A percentile compares a stretch with the other conserved stretches of the same genome.
phyloP scores from a whole-genome alignment of 306 rosid genomes.

The Gillenia trifoliata region DNA sequence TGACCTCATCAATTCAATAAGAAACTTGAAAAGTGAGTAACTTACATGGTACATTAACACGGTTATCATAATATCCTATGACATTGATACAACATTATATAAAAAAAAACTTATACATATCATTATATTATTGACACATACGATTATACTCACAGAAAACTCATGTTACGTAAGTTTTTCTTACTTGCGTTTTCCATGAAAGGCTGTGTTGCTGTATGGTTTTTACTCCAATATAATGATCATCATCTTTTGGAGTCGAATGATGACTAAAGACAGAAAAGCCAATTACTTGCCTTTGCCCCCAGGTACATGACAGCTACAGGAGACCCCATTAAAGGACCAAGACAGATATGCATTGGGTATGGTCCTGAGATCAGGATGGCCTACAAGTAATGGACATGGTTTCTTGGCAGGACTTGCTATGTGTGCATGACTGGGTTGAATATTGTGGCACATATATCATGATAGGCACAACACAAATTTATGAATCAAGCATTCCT shows the following conservation, averaged over 20 bases:
- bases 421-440: not conserved
- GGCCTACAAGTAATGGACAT: conserved; percentile 30
- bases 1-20: conserved; percentile 23
- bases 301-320: conserved; percentile 46
- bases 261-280: conserved; percentile 23
- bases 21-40: not conserved
- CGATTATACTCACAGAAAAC: not conserved
- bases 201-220: not conserved
- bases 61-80: too few relatives aligned
- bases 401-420: conserved; percentile 21
- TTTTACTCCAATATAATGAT: not conserved
- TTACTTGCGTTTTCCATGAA: too few relatives aligned
- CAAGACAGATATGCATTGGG: conserved; percentile 8
- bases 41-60: too few relatives aligned
- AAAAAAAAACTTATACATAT: too few relatives aligned
- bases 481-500: not conserved
- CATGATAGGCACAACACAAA: conserved; percentile 11
- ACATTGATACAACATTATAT: too few relatives aligned
- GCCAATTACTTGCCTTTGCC: conserved; percentile 36
- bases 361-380: conserved; percentile 20
- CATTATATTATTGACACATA: too few relatives aligned
- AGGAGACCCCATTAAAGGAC: conserved; percentile 11
- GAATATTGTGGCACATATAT: not conserved
- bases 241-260: conserved; percentile 24
- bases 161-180: not conserved